phyloP scores from a whole-genome alignment of 768 basidiomycete species.

The Boletus rubescentipes region DNA sequence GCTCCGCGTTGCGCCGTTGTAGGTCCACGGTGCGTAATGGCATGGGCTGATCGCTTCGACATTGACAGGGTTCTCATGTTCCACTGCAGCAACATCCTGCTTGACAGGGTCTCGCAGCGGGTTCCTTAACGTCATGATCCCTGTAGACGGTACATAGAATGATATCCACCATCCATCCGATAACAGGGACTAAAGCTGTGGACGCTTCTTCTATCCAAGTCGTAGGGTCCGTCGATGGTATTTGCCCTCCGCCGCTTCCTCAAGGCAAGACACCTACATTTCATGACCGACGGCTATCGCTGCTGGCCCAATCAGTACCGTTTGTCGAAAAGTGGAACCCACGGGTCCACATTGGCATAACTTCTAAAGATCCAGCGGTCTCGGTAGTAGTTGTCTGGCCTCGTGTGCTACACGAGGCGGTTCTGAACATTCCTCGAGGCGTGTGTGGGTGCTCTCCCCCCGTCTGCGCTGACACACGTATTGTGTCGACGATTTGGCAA shows the following conservation, averaged over 20 bases:
- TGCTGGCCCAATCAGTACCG: conserved; percentile 4
- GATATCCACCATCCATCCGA: background rate
- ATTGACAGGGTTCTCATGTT: background rate
- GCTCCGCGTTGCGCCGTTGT: background rate
- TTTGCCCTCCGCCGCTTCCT: conserved; percentile 9
- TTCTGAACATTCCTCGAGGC: conserved; percentile 16
- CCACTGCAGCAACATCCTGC: background rate
- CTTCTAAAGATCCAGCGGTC: background rate
- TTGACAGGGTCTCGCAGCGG: background rate
- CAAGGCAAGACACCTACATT: conserved; percentile 3
- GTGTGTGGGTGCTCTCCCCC: conserved; percentile 3
- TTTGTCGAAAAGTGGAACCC: background rate
- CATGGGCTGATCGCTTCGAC: background rate
- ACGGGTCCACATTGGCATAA: conserved; percentile 3
- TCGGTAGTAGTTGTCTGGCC: background rate
- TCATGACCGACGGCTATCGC: background rate
- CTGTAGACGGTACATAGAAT: background rate
- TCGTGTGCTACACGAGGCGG: conserved; percentile 24
- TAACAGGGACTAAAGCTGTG: background rate
- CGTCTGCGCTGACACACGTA: background rate
- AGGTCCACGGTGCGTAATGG: background rate
- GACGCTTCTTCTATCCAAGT: background rate
- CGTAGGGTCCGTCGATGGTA: background rate
- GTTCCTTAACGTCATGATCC: too few relatives aligned
- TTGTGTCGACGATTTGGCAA: background rate